Conservation (phyloP, 345 rosid species). For the Camelina laxa region DNA sequence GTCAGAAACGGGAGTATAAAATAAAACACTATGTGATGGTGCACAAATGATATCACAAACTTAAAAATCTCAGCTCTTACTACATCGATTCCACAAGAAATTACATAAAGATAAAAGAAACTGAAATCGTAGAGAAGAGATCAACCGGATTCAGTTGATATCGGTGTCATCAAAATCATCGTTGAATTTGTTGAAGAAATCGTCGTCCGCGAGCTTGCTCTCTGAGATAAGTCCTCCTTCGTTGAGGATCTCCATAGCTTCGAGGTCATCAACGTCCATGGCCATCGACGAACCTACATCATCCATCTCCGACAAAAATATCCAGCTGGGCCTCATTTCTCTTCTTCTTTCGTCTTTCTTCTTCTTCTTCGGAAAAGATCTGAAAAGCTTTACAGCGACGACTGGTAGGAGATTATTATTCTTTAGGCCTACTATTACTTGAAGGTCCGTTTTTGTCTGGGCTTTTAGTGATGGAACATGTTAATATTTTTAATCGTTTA, state of each 20-base stretch:
- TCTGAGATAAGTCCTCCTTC: slow-evolving; percentile 75
- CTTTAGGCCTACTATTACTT: background rate
- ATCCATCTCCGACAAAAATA: slow-evolving; percentile 68
- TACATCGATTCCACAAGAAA: too few species aligned
- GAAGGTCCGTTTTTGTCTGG: slow-evolving; percentile 1
- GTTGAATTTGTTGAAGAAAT: slow-evolving; percentile 86
- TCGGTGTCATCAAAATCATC: slow-evolving; percentile 93
- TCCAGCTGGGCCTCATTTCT: slow-evolving; percentile 80
- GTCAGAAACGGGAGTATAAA: too few species aligned
- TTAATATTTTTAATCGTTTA: too few species aligned
- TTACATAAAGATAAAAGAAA: background rate
- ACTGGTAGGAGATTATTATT: too few species aligned
- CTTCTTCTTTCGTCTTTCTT: too few species aligned
- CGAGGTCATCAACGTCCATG: slow-evolving; percentile 91
- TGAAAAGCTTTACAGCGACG: too few species aligned
- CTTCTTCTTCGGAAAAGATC: slow-evolving; percentile 1
- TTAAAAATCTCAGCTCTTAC: too few species aligned
- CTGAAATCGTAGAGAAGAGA: background rate
- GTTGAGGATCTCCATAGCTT: slow-evolving; percentile 66
- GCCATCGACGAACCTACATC: slow-evolving; percentile 73
- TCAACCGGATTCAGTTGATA: slow-evolving; percentile 58
- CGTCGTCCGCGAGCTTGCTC: slow-evolving; percentile 77
- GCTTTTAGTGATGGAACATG: background rate
- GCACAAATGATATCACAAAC: too few species aligned
- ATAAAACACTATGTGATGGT: too few species aligned